phyloP scores from a whole-genome alignment of 2,329 filamentous ascomycete species.

The Diaporthe batatas region DNA sequence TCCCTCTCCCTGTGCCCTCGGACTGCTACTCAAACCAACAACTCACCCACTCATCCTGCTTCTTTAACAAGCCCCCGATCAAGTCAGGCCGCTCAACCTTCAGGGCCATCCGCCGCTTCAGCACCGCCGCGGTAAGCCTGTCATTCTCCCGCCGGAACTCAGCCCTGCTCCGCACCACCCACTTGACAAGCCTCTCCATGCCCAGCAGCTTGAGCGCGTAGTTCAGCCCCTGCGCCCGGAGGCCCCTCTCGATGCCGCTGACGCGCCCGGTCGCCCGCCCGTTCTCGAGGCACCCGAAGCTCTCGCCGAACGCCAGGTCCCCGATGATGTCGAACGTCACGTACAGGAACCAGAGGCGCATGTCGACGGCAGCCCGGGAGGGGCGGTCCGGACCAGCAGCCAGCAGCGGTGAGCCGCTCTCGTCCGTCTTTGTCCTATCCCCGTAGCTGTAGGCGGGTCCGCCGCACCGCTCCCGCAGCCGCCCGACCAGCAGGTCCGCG shows the following conservation, averaged over 20 bases:
- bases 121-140: conserved; percentile 9
- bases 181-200: conserved; percentile 33
- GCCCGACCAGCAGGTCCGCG: conserved; percentile 46
- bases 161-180: conserved; percentile 14
- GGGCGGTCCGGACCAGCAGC: too few species aligned
- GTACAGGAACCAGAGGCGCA: conserved; percentile 51
- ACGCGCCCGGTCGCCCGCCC: conserved; percentile 49
- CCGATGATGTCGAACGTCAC: conserved; percentile 56
- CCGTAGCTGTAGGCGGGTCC: not conserved
- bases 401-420: too few species aligned
- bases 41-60: conserved; percentile 43
- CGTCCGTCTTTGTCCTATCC: conserved; percentile 17
- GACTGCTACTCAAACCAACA: not conserved
- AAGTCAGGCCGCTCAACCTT: conserved; percentile 46
- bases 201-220: conserved; percentile 39
- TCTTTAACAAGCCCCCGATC: conserved; percentile 45
- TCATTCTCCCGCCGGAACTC: conserved; percentile 2
- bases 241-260: conserved; percentile 46
- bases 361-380: conserved; percentile 30
- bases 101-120: conserved; percentile 44
- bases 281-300: conserved; percentile 53
- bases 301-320: conserved; percentile 60
- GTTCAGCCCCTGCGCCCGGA: conserved; percentile 37
- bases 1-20: not conserved
- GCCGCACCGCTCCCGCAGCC: conserved; percentile 33